phyloP scores from a whole-genome alignment of 2,329 filamentous ascomycete genomes.

The Ambrosiella xylebori region DNA sequence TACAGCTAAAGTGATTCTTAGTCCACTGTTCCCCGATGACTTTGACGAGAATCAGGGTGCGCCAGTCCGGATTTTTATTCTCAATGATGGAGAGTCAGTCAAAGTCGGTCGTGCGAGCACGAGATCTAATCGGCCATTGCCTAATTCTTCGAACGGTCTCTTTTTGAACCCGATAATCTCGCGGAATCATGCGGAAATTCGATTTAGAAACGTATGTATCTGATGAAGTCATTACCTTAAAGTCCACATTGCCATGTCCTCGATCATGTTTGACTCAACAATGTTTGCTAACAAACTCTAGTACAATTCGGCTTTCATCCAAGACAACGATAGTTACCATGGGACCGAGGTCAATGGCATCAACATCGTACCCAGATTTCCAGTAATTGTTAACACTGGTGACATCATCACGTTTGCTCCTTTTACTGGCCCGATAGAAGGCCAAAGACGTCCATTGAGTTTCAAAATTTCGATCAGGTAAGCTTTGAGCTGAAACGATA shows the following conservation, averaged over 20 bases:
- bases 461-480: background rate
- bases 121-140: background rate
- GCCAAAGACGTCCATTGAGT: background rate
- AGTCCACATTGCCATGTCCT: background rate
- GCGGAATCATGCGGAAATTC: background rate
- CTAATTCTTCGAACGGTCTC: background rate
- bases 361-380: background rate
- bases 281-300: background rate
- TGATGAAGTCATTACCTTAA: background rate
- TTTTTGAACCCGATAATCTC: background rate
- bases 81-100: background rate
- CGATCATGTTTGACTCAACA: background rate
- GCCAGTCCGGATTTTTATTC: background rate
- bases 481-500: background rate
- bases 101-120: background rate
- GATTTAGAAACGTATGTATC: background rate
- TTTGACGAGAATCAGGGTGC: background rate
- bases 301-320: background rate
- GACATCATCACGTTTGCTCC: background rate
- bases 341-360: background rate
- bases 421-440: background rate
- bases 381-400: background rate
- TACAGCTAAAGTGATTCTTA: no score
- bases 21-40: no score
- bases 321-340: background rate